Evolutionary conservation across 371 early-diverging fungal genomes (phyloP).

Genomic region (Smittium mucronatum): DNA sequence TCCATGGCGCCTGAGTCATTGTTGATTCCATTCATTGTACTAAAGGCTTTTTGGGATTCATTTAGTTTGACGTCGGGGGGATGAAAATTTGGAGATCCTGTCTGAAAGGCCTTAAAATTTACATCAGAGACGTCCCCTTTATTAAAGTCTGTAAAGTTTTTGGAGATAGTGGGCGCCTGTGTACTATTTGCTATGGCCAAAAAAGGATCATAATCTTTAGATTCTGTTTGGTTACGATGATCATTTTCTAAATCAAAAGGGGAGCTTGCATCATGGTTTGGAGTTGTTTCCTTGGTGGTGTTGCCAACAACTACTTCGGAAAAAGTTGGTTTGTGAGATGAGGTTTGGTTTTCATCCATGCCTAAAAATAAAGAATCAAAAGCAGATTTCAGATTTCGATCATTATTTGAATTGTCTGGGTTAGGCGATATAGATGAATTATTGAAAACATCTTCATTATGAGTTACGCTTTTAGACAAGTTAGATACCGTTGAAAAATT

Average conservation of each 20-base stretch:
- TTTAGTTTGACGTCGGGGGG: too few relatives aligned
- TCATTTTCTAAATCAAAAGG: background rate
- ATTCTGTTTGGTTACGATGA: background rate
- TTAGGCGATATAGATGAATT: background rate
- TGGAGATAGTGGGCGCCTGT: background rate
- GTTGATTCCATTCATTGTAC: too few relatives aligned
- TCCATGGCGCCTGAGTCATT: too few relatives aligned
- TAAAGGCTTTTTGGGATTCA: too few relatives aligned
- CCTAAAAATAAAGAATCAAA: background rate
- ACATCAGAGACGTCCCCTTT: background rate
- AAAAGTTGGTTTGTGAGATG: background rate
- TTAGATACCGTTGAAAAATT: background rate
- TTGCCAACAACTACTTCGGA: background rate
- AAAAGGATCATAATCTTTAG: background rate
- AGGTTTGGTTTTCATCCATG: background rate
- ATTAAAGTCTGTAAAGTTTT: background rate
- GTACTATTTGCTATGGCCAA: background rate
- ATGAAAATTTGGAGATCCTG: too few relatives aligned
- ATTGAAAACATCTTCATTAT: background rate
- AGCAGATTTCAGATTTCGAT: background rate
- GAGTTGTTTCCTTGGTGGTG: background rate
- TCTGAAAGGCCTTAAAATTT: too few relatives aligned
- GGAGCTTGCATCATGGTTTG: background rate
- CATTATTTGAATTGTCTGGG: too few relatives aligned
- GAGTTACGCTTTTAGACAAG: background rate